These are phyloP conservation scores for Drosera spatulata DNA, from an alignment of 179 eudicot species.

Conservation along the genomic window DNA sequence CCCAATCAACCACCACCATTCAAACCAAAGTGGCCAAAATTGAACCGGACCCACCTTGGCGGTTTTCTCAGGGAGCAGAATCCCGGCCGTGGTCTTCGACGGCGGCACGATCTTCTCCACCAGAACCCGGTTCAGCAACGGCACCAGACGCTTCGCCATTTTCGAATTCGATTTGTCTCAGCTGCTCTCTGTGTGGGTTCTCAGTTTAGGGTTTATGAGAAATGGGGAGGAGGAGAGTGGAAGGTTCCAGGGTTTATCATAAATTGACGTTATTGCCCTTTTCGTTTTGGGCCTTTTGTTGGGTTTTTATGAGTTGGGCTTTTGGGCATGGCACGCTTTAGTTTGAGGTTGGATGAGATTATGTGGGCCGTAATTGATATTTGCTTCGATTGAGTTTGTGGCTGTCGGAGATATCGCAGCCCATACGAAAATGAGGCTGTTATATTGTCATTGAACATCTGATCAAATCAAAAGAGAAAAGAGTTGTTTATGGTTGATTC, in stretches of 20 bases:
- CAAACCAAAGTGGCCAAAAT: background rate
- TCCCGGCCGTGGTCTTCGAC: conserved; percentile 42
- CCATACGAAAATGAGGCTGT: no score
- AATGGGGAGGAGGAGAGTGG: no score
- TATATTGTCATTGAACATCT: no score
- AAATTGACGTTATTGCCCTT: conserved; percentile 8
- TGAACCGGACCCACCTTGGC: conserved; percentile 16
- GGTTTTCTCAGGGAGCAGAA: conserved; percentile 47
- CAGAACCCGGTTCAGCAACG: conserved; percentile 38
- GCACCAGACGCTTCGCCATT: conserved; percentile 44
- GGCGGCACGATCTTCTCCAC: conserved; percentile 49
- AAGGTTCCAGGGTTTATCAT: no score
- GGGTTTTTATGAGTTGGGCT: conserved; percentile 3
- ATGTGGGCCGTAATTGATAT: no score
- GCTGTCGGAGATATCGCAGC: no score
- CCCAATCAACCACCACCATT: background rate
- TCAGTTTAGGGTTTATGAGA: no score
- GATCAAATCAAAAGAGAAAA: no score
- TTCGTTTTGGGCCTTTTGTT: conserved; percentile 1
- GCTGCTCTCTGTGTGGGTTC: no score
- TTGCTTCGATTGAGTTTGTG: no score
- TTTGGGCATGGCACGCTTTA: background rate
- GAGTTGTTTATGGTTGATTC: no score
- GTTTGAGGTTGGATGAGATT: no score
- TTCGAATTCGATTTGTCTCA: background rate